Evolutionary conservation across 202 grass and related monocot species (phyloP), one percentile per base, ranked within the genome.

Genomic region (Dendrocalamus latiflorus): DNA sequence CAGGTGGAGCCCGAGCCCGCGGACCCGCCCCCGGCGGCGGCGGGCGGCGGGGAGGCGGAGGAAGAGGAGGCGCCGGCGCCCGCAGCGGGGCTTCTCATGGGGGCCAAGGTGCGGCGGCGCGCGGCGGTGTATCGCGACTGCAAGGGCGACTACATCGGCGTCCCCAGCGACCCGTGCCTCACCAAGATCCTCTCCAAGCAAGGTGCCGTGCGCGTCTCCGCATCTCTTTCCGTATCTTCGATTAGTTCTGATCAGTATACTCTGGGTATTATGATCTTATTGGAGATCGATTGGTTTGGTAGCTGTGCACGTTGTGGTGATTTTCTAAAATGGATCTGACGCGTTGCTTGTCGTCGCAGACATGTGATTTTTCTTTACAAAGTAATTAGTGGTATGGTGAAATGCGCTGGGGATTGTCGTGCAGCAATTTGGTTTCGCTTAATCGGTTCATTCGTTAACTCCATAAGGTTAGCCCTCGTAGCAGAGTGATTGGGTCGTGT

Each of bases 161-260:
- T 97, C 20, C 67, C 84, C 58, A 89, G 65, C 84, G 96, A 99
- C 65, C 84, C 93, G n/a, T 85, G 80, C 82, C 91, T 98, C 66
- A 66, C 86, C 49, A 98, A 90, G 81, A 93, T 98, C 77, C 85
- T 99, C 68, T 70, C 87, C 72, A 99, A 99, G 77, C 91, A 99
- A 96, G 93, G 91, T 96, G 68, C 34, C 26, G 7, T 28, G 0
- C 14, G 22, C 1, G 20, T 3, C 30, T 36, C 12, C 42, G 8
- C 38, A 0, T 49, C 11, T 48, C 36, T 47, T 33, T 22, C 48
- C 6, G 39, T 72, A 22, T 55, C 60, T 54, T 83, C 22, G 44
- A n/a, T 53, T 75, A 24, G 8, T 36, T 70, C 11, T 68, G 3
- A 15, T 57, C n/a, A 12, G 21, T 77, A 24, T 55, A n/a, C 38